Evolutionary conservation across 768 basidiomycete genomes (phyloP).

Genomic region (Rossbeevera mucosa): DNA sequence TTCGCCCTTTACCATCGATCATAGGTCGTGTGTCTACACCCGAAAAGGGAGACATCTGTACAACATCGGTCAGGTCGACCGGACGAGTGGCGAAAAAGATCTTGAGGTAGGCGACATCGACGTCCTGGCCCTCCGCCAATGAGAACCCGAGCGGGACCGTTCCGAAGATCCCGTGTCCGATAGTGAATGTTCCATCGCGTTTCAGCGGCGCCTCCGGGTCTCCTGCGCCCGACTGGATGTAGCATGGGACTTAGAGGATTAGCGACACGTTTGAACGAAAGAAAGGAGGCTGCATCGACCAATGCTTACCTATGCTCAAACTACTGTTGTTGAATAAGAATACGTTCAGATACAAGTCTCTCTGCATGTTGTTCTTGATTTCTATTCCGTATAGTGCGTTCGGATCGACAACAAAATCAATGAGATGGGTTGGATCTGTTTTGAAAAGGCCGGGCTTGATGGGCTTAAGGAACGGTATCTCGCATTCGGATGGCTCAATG

Average conservation of each 20-base stretch:
- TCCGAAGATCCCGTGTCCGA: not conserved
- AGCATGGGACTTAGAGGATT: not conserved
- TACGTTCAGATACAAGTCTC: not conserved
- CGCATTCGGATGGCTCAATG: not conserved
- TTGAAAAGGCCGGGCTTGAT: not conserved
- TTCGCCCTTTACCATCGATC: not conserved
- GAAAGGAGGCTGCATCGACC: not conserved
- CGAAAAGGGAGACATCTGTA: conserved; percentile 14
- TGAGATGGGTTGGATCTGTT: not conserved
- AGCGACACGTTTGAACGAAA: not conserved
- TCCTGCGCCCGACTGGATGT: not conserved
- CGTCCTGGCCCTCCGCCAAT: not conserved
- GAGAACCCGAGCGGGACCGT: not conserved
- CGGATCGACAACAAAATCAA: not conserved
- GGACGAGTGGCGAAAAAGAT: not conserved
- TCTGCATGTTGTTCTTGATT: conserved; percentile 8
- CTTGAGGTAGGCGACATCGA: not conserved
- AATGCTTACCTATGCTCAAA: not conserved
- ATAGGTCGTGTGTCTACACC: not conserved
- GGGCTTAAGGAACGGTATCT: not conserved
- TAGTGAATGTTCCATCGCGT: not conserved
- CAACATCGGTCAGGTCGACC: not conserved
- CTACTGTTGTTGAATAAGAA: not conserved
- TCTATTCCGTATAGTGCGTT: not conserved
- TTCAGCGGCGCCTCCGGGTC: not conserved